phyloP scores from a whole-genome alignment of 106 monocot genomes.

The Iris macrosiphon region DNA sequence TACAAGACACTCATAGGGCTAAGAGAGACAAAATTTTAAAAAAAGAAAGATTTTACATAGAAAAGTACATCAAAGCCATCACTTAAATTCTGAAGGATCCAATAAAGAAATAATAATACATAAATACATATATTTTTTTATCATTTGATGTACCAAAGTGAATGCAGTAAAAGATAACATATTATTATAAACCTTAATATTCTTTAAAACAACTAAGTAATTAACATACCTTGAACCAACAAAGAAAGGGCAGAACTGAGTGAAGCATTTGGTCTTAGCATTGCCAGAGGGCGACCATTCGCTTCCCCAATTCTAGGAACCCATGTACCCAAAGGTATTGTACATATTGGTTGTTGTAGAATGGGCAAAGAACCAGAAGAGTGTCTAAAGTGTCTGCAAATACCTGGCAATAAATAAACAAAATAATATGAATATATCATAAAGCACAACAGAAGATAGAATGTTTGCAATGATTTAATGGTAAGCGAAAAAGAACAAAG shows the following conservation, averaged over 20 bases:
- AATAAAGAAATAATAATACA: no score
- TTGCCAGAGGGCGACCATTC: slow-evolving; percentile 59
- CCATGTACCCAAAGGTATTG: slow-evolving; percentile 69
- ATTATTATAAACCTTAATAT: no score
- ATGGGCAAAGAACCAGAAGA: slow-evolving; percentile 72
- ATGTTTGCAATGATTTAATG: no score
- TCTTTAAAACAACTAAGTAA: no score
- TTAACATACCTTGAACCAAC: slow-evolving; percentile 71
- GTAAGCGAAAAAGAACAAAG: neutral
- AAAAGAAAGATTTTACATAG: no score
- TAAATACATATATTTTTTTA: no score
- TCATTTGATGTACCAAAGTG: no score
- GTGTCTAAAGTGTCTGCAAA: slow-evolving; percentile 78
- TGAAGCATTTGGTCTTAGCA: slow-evolving; percentile 60
- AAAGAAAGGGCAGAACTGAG: slow-evolving; percentile 65
- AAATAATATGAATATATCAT: slow-evolving; percentile 4
- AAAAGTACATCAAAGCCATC: no score
- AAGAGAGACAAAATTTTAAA: no score
- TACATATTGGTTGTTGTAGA: slow-evolving; percentile 59
- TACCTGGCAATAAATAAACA: slow-evolving; percentile 32
- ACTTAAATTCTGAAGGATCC: no score
- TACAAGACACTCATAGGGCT: no score
- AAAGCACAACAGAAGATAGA: neutral
- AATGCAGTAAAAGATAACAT: no score
- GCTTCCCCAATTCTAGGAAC: slow-evolving; percentile 74